Evolutionary conservation across 2,329 filamentous ascomycete species (phyloP).

Genomic region (Stachybotrys chlorohalonatus): DNA sequence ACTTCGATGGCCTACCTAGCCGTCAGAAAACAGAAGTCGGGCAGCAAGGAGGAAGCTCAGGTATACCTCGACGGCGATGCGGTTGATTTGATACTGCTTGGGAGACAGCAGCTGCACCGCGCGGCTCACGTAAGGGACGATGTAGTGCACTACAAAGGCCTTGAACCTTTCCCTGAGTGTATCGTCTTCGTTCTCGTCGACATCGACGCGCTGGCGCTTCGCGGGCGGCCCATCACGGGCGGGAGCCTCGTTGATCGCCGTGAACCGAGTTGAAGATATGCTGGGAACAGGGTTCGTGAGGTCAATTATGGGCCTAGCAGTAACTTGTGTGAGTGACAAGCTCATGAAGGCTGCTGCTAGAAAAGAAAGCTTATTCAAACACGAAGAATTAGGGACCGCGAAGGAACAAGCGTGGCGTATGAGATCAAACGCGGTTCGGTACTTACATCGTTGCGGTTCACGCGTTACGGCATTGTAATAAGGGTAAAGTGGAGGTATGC

Average conservation of each 20-base stretch:
- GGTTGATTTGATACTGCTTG: conserved; percentile 12
- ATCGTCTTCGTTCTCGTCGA: conserved; percentile 5
- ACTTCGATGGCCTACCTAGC: background rate
- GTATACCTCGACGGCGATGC: conserved; percentile 21
- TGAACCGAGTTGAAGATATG: conserved; percentile 3
- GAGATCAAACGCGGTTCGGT: too few species aligned
- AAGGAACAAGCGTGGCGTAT: background rate
- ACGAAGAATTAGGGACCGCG: background rate
- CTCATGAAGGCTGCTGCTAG: conserved; percentile 10
- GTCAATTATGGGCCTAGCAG: conserved; percentile 18
- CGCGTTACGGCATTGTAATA: too few species aligned
- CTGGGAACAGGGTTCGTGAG: conserved; percentile 12
- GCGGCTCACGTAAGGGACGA: conserved; percentile 21
- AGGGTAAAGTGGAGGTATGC: too few species aligned
- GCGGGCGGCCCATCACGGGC: conserved; percentile 14
- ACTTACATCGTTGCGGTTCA: too few species aligned
- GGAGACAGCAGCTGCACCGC: conserved; percentile 14
- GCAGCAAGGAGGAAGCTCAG: background rate
- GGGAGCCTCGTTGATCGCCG: conserved; percentile 3
- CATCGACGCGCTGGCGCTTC: conserved; percentile 20
- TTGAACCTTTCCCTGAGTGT: conserved; percentile 9
- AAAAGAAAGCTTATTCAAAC: background rate
- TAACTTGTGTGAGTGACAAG: conserved; percentile 14
- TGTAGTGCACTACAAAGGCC: conserved; percentile 17
- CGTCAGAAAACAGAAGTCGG: background rate